A percentile compares a stretch with the other conserved stretches of the same genome.
Conservation (phyloP, 2,329 filamentous ascomycete genomes). For the Aspergillus hiratsukae region DNA sequence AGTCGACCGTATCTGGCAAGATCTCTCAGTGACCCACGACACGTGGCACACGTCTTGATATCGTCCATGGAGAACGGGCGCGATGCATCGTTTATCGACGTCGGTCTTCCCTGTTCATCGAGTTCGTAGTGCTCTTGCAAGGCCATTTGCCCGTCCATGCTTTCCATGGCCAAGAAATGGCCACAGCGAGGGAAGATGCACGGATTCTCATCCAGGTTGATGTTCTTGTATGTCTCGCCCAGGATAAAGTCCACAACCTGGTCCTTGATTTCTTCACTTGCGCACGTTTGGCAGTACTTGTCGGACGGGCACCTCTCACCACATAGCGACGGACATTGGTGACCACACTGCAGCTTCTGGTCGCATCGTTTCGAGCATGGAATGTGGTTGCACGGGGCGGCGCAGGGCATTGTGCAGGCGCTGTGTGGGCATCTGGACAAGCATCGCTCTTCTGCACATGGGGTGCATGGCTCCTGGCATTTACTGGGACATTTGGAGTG, state of each 20-base stretch:
- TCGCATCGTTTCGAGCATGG: slow-evolving; percentile 61
- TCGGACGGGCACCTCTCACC: slow-evolving; percentile 57
- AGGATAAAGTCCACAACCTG: slow-evolving; percentile 55
- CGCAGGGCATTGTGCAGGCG: slow-evolving; percentile 54
- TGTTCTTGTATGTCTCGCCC: slow-evolving; percentile 51
- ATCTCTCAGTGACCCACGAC: slow-evolving; percentile 55
- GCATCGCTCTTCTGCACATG: slow-evolving; percentile 55
- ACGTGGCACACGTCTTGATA: slow-evolving; percentile 55
- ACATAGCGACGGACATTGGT: slow-evolving; percentile 62
- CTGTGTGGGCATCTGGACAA: slow-evolving; percentile 53
- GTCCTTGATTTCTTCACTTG: slow-evolving; percentile 39
- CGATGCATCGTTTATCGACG: slow-evolving; percentile 24
- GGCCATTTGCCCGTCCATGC: slow-evolving; percentile 58
- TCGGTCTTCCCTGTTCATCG: slow-evolving; percentile 21
- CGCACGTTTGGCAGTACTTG: slow-evolving; percentile 56
- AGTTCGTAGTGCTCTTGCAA: slow-evolving; percentile 38
- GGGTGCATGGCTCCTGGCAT: slow-evolving; percentile 58
- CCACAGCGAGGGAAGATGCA: slow-evolving; percentile 61
- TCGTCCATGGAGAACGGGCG: slow-evolving; percentile 49
- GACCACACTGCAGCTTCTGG: slow-evolving; percentile 52
- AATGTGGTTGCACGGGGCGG: slow-evolving; percentile 62
- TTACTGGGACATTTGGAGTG: slow-evolving; percentile 54
- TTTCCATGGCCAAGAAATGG: slow-evolving; percentile 58
- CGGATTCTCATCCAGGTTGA: slow-evolving; percentile 56
- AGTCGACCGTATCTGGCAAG: slow-evolving; percentile 60